phyloP scores from a whole-genome alignment of 352 stramenopile species.

The Salisapilia sapeloensis region DNA sequence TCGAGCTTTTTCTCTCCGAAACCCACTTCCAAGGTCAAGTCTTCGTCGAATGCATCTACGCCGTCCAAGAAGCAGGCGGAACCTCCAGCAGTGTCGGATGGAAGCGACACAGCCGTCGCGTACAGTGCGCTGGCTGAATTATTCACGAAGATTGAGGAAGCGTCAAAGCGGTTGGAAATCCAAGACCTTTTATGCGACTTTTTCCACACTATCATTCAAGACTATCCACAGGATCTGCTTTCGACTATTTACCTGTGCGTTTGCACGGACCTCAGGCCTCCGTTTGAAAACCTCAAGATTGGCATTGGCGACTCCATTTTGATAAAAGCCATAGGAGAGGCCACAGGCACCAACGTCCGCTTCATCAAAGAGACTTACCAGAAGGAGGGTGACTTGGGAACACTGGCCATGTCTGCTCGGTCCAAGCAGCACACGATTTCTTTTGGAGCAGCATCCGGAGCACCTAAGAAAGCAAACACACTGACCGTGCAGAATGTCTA shows the following conservation, averaged over 20 bases:
- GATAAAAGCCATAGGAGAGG: conserved; percentile 94
- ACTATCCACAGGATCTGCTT: conserved; percentile 69
- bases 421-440: conserved; percentile 89
- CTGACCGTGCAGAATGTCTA: conserved; percentile 83
- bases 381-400: conserved; percentile 93
- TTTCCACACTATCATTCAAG: conserved; percentile 61
- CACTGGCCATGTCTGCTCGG: conserved; percentile 88
- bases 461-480: conserved; percentile 70
- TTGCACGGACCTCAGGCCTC: conserved; percentile 86
- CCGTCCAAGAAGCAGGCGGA: conserved; percentile 6
- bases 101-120: conserved; percentile 5
- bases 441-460: conserved; percentile 17
- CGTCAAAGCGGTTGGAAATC: conserved; percentile 59
- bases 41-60: conserved; percentile 1
- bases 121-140: conserved; percentile 49
- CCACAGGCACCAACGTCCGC: conserved; percentile 78
- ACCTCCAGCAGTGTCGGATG: conserved; percentile 3
- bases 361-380: conserved; percentile 95
- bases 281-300: conserved; percentile 96
- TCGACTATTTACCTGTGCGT: conserved; percentile 85
- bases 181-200: conserved; percentile 77
- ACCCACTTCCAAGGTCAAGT: conserved; percentile 7
- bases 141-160: conserved; percentile 64
- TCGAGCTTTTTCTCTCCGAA: conserved; percentile 15
- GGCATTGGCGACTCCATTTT: conserved; percentile 96